Percentiles rank a stretch among this genome's conserved stretches.
phyloP scores from a whole-genome alignment of 179 eudicot species.

The Carnegiea gigantea region DNA sequence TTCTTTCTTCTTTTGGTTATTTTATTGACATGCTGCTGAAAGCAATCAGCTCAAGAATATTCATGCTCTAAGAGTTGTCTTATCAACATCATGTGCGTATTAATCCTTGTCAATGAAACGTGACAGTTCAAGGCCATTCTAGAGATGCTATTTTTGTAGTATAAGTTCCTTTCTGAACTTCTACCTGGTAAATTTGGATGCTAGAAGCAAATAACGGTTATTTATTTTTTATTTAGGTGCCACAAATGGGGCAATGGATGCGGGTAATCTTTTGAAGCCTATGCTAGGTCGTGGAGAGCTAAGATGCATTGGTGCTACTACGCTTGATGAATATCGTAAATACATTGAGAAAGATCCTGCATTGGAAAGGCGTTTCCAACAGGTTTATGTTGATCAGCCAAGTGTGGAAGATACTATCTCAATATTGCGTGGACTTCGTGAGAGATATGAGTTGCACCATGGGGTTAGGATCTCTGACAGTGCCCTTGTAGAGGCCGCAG shows the following conservation, averaged over 20 bases:
- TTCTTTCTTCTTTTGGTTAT: background rate
- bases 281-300: constrained; percentile 99
- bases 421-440: constrained; percentile 90
- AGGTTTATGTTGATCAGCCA: constrained; percentile 95
- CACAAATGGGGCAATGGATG: constrained; percentile 98
- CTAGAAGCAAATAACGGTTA: background rate
- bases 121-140: background rate
- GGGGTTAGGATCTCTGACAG: constrained; percentile 93
- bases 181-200: background rate
- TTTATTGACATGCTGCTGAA: background rate
- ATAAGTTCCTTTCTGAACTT: background rate
- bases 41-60: background rate
- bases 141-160: background rate
- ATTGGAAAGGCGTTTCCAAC: constrained; percentile 92
- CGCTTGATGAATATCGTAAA: constrained; percentile 92
- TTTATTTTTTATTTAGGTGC: constrained; percentile 55
- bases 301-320: constrained; percentile 97
- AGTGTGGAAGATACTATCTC: constrained; percentile 89
- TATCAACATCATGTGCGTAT: background rate
- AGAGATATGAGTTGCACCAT: constrained; percentile 94
- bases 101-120: background rate
- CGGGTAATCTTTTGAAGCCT: constrained; percentile 94
- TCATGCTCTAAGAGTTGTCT: background rate
- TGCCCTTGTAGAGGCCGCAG: constrained; percentile 94
- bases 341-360: constrained; percentile 98